These are phyloP conservation scores for Cryptosporidium parvum DNA, from an alignment of 169 alveolate species.

Conservation along the genomic window DNA sequence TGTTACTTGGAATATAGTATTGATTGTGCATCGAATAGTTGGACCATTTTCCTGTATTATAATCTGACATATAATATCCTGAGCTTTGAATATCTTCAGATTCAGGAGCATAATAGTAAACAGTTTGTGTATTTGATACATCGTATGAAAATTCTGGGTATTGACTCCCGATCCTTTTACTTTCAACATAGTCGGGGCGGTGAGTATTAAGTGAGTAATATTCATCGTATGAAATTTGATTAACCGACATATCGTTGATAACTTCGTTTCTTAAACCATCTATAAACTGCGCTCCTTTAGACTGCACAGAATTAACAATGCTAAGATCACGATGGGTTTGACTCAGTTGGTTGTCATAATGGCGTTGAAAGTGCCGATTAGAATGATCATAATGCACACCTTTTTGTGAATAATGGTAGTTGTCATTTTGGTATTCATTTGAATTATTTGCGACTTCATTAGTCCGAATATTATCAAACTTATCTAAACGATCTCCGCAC, in stretches of 20 bases:
- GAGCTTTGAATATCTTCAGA: slow-evolving; percentile 4
- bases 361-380: neutral
- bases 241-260: neutral
- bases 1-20: slow-evolving; percentile 1
- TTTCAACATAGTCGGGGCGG: neutral
- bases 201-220: neutral
- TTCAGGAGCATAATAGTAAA: neutral
- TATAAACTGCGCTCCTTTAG: neutral
- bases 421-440: neutral
- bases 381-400: neutral
- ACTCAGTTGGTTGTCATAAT: neutral
- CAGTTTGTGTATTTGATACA: neutral
- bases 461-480: neutral
- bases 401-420: neutral
- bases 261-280: neutral
- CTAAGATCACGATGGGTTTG: neutral
- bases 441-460: neutral
- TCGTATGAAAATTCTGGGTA: neutral
- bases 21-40: neutral
- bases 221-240: neutral
- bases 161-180: neutral
- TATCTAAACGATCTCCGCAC: neutral
- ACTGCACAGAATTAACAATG: neutral
- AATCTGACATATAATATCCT: neutral
- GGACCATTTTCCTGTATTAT: neutral